These are phyloP conservation scores for Dendrothele bispora DNA, from an alignment of 768 basidiomycete species.

Conservation along the genomic window DNA sequence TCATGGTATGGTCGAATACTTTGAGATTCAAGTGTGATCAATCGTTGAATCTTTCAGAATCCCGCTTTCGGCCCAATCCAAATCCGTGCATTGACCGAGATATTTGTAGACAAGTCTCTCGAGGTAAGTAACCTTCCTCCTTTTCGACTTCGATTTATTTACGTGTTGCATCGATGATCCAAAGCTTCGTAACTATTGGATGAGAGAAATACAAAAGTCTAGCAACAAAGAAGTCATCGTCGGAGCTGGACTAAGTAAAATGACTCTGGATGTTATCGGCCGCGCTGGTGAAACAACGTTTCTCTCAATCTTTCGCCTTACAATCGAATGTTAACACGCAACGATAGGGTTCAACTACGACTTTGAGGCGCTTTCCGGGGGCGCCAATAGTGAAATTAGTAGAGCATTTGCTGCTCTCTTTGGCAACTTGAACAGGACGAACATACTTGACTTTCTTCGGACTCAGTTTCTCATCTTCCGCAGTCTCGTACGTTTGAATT, in stretches of 20 bases:
- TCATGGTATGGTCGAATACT: too few species aligned
- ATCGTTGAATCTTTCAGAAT: too few species aligned
- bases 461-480: too few species aligned
- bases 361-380: slow-evolving; percentile 28
- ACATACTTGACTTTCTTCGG: too few species aligned
- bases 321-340: neutral
- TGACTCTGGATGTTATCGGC: slow-evolving; percentile 42
- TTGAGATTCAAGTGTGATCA: too few species aligned
- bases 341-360: slow-evolving; percentile 35
- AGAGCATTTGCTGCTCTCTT: slow-evolving; percentile 32
- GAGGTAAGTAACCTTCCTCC: slow-evolving; percentile 3
- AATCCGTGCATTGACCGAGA: slow-evolving; percentile 35
- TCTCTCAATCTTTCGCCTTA: neutral
- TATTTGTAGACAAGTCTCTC: slow-evolving; percentile 36
- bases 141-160: too few species aligned
- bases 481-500: slow-evolving; percentile 10
- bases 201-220: slow-evolving; percentile 24
- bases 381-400: slow-evolving; percentile 29
- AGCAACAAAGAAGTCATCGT: slow-evolving; percentile 30
- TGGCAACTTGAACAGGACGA: neutral
- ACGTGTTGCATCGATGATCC: too few species aligned
- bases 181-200: neutral
- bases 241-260: slow-evolving; percentile 28
- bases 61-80: slow-evolving; percentile 45
- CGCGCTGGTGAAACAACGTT: slow-evolving; percentile 29